Conservation (phyloP, 495 filamentous ascomycete genomes). For the Tuber melanosporum region DNA sequence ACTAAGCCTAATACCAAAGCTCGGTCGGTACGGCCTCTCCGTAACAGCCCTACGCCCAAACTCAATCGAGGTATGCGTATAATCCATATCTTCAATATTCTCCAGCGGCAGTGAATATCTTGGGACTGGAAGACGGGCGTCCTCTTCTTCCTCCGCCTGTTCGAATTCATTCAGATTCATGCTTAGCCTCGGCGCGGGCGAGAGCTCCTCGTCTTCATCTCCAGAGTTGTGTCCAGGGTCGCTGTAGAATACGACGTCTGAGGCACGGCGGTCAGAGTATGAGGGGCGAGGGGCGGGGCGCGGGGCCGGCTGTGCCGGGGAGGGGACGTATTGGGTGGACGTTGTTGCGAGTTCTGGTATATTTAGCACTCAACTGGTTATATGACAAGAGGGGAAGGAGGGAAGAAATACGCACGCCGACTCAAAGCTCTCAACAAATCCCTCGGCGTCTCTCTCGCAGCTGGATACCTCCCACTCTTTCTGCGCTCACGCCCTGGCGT, state of each 20-base stretch:
- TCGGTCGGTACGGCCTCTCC: slow-evolving; percentile 21
- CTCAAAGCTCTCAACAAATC: slow-evolving; percentile 30
- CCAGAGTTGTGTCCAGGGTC: slow-evolving; percentile 23
- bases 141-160: slow-evolving; percentile 15
- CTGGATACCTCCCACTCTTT: slow-evolving; percentile 24
- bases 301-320: slow-evolving; percentile 22
- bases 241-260: slow-evolving; percentile 29
- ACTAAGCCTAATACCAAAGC: slow-evolving; percentile 17
- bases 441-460: slow-evolving; percentile 30
- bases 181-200: slow-evolving; percentile 13
- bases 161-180: slow-evolving; percentile 24
- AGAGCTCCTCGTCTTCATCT: slow-evolving; percentile 14
- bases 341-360: slow-evolving; percentile 30
- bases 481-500: slow-evolving; percentile 32
- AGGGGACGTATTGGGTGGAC: slow-evolving; percentile 20
- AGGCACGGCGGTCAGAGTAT: slow-evolving; percentile 15
- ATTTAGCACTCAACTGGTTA: background rate
- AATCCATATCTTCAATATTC: slow-evolving; percentile 23
- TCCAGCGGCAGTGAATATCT: slow-evolving; percentile 14
- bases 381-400: background rate
- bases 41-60: slow-evolving; percentile 26
- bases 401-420: slow-evolving; percentile 13
- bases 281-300: background rate
- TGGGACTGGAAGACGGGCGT: slow-evolving; percentile 10
- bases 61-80: slow-evolving; percentile 24